A percentile compares a stretch with the other conserved stretches of the same genome.
phyloP scores from a whole-genome alignment of 345 rosid genomes.

The Excoecaria cochinchinensis region DNA sequence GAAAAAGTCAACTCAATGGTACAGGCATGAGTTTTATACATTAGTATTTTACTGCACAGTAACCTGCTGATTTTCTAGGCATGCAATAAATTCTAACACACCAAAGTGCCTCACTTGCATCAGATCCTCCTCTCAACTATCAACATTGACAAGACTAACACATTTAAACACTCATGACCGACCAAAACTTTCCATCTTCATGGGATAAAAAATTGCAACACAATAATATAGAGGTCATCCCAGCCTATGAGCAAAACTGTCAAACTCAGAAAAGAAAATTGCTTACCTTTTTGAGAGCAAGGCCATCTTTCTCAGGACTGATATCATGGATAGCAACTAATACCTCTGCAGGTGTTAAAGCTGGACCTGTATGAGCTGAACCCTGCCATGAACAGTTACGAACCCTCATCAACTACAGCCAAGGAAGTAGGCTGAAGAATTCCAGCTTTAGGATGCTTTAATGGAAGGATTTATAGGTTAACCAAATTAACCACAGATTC shows the following conservation, averaged over 20 bases:
- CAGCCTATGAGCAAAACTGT: slow-evolving; percentile 16
- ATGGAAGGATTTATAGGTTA: neutral
- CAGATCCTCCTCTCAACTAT: neutral
- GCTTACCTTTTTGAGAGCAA: slow-evolving; percentile 76
- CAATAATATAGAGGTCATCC: neutral
- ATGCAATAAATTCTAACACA: neutral
- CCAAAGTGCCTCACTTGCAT: neutral
- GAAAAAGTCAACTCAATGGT: neutral
- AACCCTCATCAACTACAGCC: slow-evolving; percentile 7
- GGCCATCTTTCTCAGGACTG: slow-evolving; percentile 82
- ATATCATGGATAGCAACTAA: slow-evolving; percentile 91
- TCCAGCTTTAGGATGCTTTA: neutral
- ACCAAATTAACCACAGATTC: neutral
- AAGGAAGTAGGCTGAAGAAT: neutral
- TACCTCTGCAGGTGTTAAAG: slow-evolving; percentile 95
- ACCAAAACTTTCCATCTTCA: neutral
- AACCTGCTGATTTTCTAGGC: neutral
- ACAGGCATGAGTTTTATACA: neutral
- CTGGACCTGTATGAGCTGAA: slow-evolving; percentile 98
- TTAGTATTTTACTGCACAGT: neutral
- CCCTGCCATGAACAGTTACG: slow-evolving; percentile 56
- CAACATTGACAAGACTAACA: neutral
- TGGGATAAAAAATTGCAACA: neutral
- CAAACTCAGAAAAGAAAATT: neutral
- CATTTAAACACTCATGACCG: neutral